Evolutionary conservation across 2,329 filamentous ascomycete species (phyloP).

Genomic region (Botrytis cinerea): DNA sequence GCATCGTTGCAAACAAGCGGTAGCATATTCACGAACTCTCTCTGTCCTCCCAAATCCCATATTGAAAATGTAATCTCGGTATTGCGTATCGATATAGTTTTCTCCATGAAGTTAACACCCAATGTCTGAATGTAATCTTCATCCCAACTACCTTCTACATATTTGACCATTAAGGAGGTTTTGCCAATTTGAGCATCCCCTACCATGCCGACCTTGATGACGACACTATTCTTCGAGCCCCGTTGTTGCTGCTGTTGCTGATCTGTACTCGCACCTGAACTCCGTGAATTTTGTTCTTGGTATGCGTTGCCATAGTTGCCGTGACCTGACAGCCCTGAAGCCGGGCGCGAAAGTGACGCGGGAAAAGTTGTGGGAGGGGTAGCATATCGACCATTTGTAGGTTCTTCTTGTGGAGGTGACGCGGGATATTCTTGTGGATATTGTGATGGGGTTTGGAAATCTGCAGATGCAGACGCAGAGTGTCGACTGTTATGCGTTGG

Average conservation of each 20-base stretch:
- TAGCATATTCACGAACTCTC: conserved; percentile 99
- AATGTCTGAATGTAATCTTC: conserved; percentile 99
- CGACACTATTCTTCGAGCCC: conserved; percentile 66
- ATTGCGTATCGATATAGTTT: conserved; percentile 98
- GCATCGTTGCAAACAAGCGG: conserved; percentile 99
- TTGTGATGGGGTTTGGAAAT: conserved; percentile 38
- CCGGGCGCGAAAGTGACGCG: conserved; percentile 41
- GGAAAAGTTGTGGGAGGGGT: conserved; percentile 41
- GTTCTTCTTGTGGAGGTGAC: conserved; percentile 37
- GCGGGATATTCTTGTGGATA: conserved; percentile 37
- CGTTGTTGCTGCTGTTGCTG: conserved; percentile 26
- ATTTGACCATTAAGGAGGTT: conserved; percentile 99
- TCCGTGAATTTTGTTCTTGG: conserved; percentile 40
- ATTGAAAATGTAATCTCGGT: conserved; percentile 99
- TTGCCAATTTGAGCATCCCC: conserved; percentile 99
- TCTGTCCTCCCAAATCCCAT: conserved; percentile 96
- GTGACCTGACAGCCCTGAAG: conserved; percentile 40
- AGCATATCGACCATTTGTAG: conserved; percentile 38
- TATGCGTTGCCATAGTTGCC: conserved; percentile 40
- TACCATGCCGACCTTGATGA: conserved; percentile 99
- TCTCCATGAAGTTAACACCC: conserved; percentile 99
- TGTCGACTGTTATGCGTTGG: conserved; percentile 39
- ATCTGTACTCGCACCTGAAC: conserved; percentile 31
- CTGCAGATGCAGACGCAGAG: conserved; percentile 41
- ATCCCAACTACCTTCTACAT: conserved; percentile 98